Evolutionary conservation across 2,329 filamentous ascomycete species (phyloP).

Genomic region (Xylariaceae sp.): DNA sequence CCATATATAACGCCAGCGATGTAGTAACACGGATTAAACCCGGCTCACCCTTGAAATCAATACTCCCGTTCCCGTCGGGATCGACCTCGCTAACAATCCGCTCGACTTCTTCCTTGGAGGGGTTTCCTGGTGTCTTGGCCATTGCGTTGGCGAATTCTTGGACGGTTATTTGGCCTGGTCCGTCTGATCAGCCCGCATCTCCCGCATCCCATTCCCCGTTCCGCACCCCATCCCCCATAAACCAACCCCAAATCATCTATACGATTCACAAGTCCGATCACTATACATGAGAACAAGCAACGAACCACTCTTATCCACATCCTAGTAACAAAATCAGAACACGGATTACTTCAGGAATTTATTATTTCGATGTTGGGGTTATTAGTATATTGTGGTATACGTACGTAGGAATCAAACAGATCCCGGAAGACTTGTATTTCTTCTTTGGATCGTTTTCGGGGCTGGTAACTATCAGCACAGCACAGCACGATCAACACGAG

Average conservation of each 20-base stretch:
- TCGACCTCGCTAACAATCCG: conserved; percentile 39
- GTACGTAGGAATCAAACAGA: conserved; percentile 32
- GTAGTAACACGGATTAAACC: too few species aligned
- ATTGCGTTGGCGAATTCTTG: conserved; percentile 39
- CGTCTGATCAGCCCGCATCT: too few species aligned
- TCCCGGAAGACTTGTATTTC: conserved; percentile 32
- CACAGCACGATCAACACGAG: too few species aligned
- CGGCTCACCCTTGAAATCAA: conserved; percentile 39
- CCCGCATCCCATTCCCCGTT: too few species aligned
- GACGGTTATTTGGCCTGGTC: conserved; percentile 35
- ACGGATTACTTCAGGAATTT: too few species aligned
- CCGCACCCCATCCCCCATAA: neutral
- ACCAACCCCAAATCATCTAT: too few species aligned
- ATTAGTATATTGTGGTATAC: too few species aligned
- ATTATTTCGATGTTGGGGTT: too few species aligned
- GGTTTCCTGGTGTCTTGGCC: conserved; percentile 32
- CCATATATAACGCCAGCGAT: too few species aligned
- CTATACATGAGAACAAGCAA: too few species aligned
- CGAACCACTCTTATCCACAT: neutral
- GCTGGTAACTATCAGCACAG: conserved; percentile 11
- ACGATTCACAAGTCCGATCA: too few species aligned
- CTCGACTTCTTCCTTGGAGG: conserved; percentile 34
- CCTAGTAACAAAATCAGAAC: neutral
- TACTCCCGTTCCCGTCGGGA: conserved; percentile 38
- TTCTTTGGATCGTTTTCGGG: conserved; percentile 25